phyloP scores from a whole-genome alignment of 2,329 filamentous ascomycete genomes.

The Neofusicoccum ribis region DNA sequence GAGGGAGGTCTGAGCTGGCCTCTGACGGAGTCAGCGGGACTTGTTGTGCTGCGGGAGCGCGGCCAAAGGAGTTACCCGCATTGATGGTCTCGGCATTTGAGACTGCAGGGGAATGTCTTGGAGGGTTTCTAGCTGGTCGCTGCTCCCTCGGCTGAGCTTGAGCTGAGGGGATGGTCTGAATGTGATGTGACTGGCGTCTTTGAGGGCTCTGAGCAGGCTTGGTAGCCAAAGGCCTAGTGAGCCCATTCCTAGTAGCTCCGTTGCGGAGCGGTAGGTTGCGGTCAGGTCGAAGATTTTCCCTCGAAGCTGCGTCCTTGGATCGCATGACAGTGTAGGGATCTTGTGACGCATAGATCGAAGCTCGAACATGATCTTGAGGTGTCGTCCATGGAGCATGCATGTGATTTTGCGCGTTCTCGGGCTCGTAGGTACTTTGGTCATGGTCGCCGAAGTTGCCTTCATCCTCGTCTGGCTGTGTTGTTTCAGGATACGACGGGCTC shows the following conservation, averaged over 20 bases:
- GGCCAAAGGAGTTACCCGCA: not conserved
- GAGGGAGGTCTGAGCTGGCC: not conserved
- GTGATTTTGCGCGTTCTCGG: not conserved
- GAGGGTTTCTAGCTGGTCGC: not conserved
- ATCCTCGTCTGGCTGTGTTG: not conserved
- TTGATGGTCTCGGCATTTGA: not conserved
- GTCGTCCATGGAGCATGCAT: not conserved
- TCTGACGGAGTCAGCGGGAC: slow-evolving; percentile 19
- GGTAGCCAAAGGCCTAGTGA: not conserved
- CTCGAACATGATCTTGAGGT: not conserved
- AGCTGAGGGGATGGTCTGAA: not conserved
- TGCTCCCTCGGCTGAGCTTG: not conserved
- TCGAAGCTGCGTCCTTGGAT: not conserved
- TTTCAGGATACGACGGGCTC: not conserved
- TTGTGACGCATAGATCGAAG: not conserved
- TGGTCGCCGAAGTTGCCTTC: not conserved
- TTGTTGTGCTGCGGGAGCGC: slow-evolving; percentile 18
- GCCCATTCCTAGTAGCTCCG: not conserved
- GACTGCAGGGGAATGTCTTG: not conserved
- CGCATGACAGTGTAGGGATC: not conserved
- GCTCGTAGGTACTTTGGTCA: not conserved
- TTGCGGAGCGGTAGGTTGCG: slow-evolving; percentile 1
- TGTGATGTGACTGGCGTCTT: not conserved
- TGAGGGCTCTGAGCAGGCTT: not conserved
- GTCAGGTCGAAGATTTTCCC: not conserved